Evolutionary conservation across 73 alveolate species (phyloP), one percentile per base, ranked within the genome.

Genomic region (Uronychia setigera): DNA sequence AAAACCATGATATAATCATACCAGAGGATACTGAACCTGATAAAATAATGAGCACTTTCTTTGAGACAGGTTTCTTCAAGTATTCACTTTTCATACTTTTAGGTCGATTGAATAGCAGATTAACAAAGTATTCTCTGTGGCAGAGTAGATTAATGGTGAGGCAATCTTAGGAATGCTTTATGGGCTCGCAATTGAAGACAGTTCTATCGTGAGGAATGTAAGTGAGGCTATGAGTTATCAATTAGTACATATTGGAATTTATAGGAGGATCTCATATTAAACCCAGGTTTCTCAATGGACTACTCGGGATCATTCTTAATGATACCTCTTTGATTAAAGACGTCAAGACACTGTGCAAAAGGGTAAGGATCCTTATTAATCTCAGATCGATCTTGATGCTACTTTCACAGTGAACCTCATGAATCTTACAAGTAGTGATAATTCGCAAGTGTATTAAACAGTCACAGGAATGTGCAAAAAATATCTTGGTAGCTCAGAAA

Each of bases 41-140:
- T 1, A 28, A 28, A 29, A 1, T 76, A 32, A 76, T 76, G 29
- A 76, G n/a, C 29, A 76, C 28, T 26, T 31, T 82, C 29, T 82
- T 74, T 74, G 81, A 75, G 79, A 33, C 82, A 34, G 82, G 82
- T 28, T 82, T 82, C 82, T 82, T 82, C 78, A 82, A 35, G 29
- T 1, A 14, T 33, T 60, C 31, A 26, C 83, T 26, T n/a, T n/a
- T 5, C 19, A 26, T 60, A 14, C 1, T 32, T 82, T 58, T 60
- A 46, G 67, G 67, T 19, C 67, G n/a, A 11, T 46, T 11, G 67
- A 11, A 5, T 11, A 46, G 67, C 67, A 46, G 19, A 19, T 82
- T 59, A n/a, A 31, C 29, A 1, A 9, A 0, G 59, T 32, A 14
- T 27, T 34, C n/a, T 83, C 89, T 29, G 19, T 14, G 9, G 33